These are phyloP conservation scores for Naumovozyma baii DNA, from an alignment of 805 yeast species.

Conservation along the genomic window DNA sequence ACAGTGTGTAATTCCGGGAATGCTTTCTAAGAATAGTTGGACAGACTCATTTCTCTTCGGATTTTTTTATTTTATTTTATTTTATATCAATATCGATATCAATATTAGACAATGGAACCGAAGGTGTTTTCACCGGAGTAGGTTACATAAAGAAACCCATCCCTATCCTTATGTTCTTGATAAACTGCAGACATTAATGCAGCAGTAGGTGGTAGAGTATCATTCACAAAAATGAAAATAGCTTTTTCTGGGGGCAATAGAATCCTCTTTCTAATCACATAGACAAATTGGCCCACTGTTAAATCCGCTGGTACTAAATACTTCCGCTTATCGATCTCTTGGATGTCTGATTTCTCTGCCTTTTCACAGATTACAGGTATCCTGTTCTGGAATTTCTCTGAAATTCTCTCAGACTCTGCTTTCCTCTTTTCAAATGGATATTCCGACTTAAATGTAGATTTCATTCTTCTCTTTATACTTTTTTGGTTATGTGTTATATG, in stretches of 20 bases:
- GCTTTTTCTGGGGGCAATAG: slow-evolving; percentile 96
- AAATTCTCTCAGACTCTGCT: slow-evolving; percentile 87
- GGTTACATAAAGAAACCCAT: slow-evolving; percentile 90
- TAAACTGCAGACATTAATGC: slow-evolving; percentile 91
- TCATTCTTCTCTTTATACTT: slow-evolving; percentile 18
- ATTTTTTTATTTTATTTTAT: too few species aligned
- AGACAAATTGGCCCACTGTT: slow-evolving; percentile 96
- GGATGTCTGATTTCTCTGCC: slow-evolving; percentile 92
- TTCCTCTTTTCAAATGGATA: slow-evolving; percentile 92
- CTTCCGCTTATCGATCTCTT: slow-evolving; percentile 93
- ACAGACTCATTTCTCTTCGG: too few species aligned
- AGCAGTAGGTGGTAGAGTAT: slow-evolving; percentile 95
- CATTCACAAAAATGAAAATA: slow-evolving; percentile 92
- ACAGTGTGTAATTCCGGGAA: not conserved
- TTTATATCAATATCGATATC: too few species aligned
- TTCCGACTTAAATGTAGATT: slow-evolving; percentile 40
- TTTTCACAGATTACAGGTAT: slow-evolving; percentile 95
- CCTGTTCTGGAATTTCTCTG: slow-evolving; percentile 80
- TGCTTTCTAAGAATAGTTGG: too few species aligned
- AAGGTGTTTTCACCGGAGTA: slow-evolving; percentile 97
- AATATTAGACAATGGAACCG: slow-evolving; percentile 39
- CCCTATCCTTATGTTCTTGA: slow-evolving; percentile 95
- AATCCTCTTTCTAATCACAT: slow-evolving; percentile 92
- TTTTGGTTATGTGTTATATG: slow-evolving; percentile 1
- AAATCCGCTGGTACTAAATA: slow-evolving; percentile 92